Conservation (phyloP, 495 filamentous ascomycete species). For the Cercophora scortea region DNA sequence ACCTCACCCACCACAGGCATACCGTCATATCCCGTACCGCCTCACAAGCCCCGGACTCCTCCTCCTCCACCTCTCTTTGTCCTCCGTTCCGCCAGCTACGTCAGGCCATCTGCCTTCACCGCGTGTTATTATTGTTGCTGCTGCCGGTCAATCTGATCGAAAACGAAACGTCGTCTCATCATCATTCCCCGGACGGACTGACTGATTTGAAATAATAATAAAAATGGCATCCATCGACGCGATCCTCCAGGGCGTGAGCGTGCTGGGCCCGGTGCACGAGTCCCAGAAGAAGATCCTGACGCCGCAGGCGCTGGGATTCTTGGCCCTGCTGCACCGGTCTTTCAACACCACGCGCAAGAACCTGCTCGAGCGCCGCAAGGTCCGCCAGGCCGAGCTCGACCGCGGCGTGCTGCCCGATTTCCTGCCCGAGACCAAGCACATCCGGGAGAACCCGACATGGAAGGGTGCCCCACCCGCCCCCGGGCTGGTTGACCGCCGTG, state of each 20-base stretch:
- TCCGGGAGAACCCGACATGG: conserved; percentile 92
- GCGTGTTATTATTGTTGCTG: no score
- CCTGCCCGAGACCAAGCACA: conserved; percentile 90
- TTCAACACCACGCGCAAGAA: conserved; percentile 89
- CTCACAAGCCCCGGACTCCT: neutral
- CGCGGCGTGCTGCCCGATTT: conserved; percentile 89
- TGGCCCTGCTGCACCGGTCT: conserved; percentile 86
- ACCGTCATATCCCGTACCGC: no score
- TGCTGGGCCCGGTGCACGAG: conserved; percentile 71
- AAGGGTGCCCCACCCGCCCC: conserved; percentile 90
- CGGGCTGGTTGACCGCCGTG: conserved; percentile 84
- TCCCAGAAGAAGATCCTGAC: conserved; percentile 84
- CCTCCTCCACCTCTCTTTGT: neutral
- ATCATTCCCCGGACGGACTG: neutral
- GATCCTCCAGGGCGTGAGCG: conserved; percentile 79
- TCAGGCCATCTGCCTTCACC: no score
- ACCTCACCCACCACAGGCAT: neutral
- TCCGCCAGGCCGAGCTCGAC: conserved; percentile 92
- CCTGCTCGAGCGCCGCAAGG: conserved; percentile 75
- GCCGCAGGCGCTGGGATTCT: conserved; percentile 84
- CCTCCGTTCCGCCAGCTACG: no score
- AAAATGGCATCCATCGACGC: conserved; percentile 62
- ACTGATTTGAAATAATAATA: neutral
- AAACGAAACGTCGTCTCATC: no score
- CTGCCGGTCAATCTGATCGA: no score